Evolutionary conservation across 108 stramenopile genomes (phyloP), one percentile per base, ranked within the genome.

Genomic region (Discostella pseudostelligera): DNA sequence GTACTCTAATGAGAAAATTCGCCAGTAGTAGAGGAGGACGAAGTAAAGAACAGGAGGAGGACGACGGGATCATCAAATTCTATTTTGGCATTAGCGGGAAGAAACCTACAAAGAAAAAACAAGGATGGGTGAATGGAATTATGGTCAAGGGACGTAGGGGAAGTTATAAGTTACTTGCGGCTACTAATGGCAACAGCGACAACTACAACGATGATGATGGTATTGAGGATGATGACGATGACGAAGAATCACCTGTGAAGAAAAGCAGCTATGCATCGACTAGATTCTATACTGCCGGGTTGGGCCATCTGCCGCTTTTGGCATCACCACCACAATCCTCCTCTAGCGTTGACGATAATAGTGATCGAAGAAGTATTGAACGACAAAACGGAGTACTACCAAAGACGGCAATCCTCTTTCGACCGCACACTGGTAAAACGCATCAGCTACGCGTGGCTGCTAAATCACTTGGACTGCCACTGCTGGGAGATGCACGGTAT

Each of bases 381-480:
- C 24, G 8, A 25, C 49, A 36, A 32, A 16, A 19, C 21, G 17
- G 29, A 24, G 0, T 29, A 1, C 22, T 67, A 16, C 82, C 86
- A 14, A 79, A 67, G 51, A 88, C 87, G 39, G 69, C 70, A 22
- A 68, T 88, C 16, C 61, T 89, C 32, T 93, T 89, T 51, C 83
- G 75, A 26, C 92, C 92, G 8, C 79, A 82, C 46, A 93, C 92
- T 0, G 92, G 92, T 14, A 78, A 76, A 69, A 89, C 92, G 9
- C 92, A 93, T 79, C 92, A 93, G 62, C 60, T 93, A 44, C 81
- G 92, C 9, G 92, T 93, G 1, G 87, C 92, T 0, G 87, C 92
- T 24, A 93, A 93, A 62, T 59, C 81, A 16, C 74, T 93, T 21
- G 87, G 87, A 36, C 43, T 93, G 28, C 83, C 88, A 24, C 64